Evolutionary conservation across 805 yeast genomes (phyloP).

Genomic region (Starmerella tilneyi): DNA sequence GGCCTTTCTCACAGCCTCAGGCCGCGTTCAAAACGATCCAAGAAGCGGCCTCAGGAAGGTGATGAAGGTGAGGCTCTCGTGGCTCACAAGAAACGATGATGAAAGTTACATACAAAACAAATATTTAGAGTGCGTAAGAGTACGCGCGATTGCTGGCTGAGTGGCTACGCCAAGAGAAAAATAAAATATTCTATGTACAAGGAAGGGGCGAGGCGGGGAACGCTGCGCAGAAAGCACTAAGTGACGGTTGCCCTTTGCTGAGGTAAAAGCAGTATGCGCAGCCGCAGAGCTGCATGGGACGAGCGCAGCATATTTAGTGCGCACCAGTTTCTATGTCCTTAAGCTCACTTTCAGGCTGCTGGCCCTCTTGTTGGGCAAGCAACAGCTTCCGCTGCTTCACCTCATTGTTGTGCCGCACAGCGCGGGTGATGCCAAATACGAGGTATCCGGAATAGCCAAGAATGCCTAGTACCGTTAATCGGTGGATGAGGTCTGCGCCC

Average conservation of each 20-base stretch:
- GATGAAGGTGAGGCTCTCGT: background rate
- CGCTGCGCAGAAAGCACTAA: too few species aligned
- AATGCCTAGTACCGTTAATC: constrained; percentile 57
- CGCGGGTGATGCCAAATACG: constrained; percentile 16
- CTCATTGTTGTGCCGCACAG: constrained; percentile 17
- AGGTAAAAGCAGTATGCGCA: too few species aligned
- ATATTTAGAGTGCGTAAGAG: too few species aligned
- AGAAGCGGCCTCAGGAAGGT: background rate
- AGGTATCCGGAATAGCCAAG: constrained; percentile 42
- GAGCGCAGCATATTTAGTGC: background rate
- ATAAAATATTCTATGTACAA: background rate
- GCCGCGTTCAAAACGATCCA: constrained; percentile 5
- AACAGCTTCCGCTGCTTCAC: constrained; percentile 15
- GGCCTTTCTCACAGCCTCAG: constrained; percentile 35
- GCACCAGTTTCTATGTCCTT: background rate
- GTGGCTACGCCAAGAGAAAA: too few species aligned
- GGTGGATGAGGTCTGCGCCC: constrained; percentile 60
- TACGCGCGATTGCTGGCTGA: too few species aligned
- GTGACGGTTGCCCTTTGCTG: too few species aligned
- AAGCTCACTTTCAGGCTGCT: constrained; percentile 1
- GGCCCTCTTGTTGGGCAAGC: constrained; percentile 3
- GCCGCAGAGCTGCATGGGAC: background rate
- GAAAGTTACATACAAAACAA: too few species aligned
- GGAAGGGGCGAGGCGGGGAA: too few species aligned
- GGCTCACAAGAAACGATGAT: too few species aligned